Evolutionary conservation across 257 asterid species (phyloP).

Genomic region (Rauvolfia tetraphylla): DNA sequence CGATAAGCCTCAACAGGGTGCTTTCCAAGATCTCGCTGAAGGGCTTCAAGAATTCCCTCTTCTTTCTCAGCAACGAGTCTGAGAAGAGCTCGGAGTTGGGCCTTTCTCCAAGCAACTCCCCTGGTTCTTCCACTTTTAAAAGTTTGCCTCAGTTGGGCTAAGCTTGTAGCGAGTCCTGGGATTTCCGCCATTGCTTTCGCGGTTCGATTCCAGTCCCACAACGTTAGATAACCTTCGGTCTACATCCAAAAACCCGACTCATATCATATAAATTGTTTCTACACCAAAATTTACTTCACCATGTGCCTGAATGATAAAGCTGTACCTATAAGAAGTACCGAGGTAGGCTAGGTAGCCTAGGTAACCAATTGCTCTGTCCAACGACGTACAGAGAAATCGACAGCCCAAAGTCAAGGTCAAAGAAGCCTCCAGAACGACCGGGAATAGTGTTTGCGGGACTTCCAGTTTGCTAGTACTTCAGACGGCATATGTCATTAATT

Average conservation of each 20-base stretch:
- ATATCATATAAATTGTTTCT: too few relatives aligned
- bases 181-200: constrained; percentile 27
- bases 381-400: too few relatives aligned
- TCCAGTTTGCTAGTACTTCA: too few relatives aligned
- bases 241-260: not conserved
- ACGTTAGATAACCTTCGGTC: not conserved
- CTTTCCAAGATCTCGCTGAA: constrained; percentile 73
- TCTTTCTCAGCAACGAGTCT: constrained; percentile 63
- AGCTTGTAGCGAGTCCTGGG: constrained; percentile 5
- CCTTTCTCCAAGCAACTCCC: constrained; percentile 66
- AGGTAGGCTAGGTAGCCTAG: too few relatives aligned
- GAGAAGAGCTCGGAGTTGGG: constrained; percentile 66
- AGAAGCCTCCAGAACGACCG: too few relatives aligned
- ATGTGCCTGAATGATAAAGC: too few relatives aligned
- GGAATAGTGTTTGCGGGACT: too few relatives aligned
- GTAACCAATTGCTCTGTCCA: too few relatives aligned
- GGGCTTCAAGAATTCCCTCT: constrained; percentile 57
- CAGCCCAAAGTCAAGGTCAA: too few relatives aligned
- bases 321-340: too few relatives aligned
- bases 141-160: constrained; percentile 41
- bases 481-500: too few relatives aligned
- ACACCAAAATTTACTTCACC: too few relatives aligned
- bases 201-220: not conserved
- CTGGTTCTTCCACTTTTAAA: constrained; percentile 66
- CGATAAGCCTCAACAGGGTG: constrained; percentile 82